phyloP scores from a whole-genome alignment of 192 early-diverging fungal species.

The Coemansia furcata region DNA sequence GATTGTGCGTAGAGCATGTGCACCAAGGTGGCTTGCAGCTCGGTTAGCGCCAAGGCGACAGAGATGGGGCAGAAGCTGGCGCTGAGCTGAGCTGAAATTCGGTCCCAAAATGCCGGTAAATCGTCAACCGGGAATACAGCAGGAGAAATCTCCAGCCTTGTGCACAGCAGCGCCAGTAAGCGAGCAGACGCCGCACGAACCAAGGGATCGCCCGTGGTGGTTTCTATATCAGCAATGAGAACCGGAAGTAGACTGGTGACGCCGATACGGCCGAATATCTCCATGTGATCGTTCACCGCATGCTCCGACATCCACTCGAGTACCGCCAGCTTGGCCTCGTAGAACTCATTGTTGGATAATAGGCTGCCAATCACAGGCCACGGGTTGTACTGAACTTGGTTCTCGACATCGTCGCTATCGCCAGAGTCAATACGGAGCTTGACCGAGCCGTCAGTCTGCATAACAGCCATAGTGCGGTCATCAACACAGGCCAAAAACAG shows the following conservation, averaged over 20 bases:
- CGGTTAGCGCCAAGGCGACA: conserved; percentile 32
- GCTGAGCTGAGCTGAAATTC: conserved; percentile 16
- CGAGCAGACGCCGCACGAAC: conserved; percentile 26
- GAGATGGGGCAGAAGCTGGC: conserved; percentile 30
- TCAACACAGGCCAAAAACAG: conserved; percentile 43
- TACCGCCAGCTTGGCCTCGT: conserved; percentile 39
- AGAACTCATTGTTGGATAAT: conserved; percentile 24
- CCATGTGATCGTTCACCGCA: conserved; percentile 20
- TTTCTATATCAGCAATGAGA: conserved; percentile 13
- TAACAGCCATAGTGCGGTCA: conserved; percentile 21
- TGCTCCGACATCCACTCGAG: conserved; percentile 48
- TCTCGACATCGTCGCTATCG: background rate
- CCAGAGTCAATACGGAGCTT: conserved; percentile 25
- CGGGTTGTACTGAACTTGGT: conserved; percentile 34
- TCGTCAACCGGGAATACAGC: conserved; percentile 21
- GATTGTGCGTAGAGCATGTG: conserved; percentile 23
- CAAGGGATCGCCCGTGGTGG: conserved; percentile 18
- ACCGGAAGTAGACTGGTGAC: conserved; percentile 17
- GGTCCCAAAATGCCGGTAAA: conserved; percentile 36
- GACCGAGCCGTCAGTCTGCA: conserved; percentile 27
- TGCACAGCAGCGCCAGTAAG: conserved; percentile 39
- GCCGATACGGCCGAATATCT: conserved; percentile 29
- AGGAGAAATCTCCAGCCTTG: conserved; percentile 31
- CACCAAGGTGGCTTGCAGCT: conserved; percentile 37
- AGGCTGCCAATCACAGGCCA: conserved; percentile 22